Evolutionary conservation across 805 yeast species (phyloP).

Genomic region (Teunomyces barrocoloradensis): DNA sequence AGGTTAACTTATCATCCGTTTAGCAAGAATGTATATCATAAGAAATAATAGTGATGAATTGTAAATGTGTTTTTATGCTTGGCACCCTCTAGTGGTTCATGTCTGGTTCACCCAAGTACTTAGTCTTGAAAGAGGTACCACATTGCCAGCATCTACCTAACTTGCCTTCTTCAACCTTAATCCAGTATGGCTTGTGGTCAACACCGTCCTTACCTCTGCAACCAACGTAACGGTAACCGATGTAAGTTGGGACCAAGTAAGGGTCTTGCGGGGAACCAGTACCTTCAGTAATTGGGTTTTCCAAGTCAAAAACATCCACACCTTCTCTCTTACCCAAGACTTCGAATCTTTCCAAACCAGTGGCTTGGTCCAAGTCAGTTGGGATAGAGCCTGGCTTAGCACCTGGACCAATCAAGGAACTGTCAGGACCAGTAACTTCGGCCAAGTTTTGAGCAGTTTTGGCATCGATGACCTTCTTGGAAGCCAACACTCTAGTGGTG

Average conservation of each 20-base stretch:
- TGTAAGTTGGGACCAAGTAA: conserved; percentile 82
- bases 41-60: conserved; percentile 2
- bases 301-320: conserved; percentile 87
- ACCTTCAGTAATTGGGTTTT: conserved; percentile 85
- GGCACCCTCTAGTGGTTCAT: conserved; percentile 49
- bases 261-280: conserved; percentile 90
- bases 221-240: conserved; percentile 92
- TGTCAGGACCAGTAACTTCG: conserved; percentile 73
- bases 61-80: conserved; percentile 3
- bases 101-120: conserved; percentile 80
- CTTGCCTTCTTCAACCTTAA: conserved; percentile 78
- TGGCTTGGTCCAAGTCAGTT: conserved; percentile 92
- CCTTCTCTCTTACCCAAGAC: conserved; percentile 92
- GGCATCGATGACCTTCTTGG: conserved; percentile 34
- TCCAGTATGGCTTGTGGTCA: conserved; percentile 88
- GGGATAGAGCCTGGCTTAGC: conserved; percentile 84
- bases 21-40: conserved; percentile 2
- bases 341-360: conserved; percentile 98
- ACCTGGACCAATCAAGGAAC: conserved; percentile 86
- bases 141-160: conserved; percentile 98
- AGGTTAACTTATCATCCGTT: not conserved
- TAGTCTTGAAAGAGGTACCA: conserved; percentile 89
- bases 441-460: conserved; percentile 67
- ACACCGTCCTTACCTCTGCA: conserved; percentile 92
- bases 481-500: conserved; percentile 26